A percentile compares a stretch with the other conserved stretches of the same genome.
phyloP scores from a whole-genome alignment of 192 early-diverging fungal genomes.

The Linnemannia hyalina region DNA sequence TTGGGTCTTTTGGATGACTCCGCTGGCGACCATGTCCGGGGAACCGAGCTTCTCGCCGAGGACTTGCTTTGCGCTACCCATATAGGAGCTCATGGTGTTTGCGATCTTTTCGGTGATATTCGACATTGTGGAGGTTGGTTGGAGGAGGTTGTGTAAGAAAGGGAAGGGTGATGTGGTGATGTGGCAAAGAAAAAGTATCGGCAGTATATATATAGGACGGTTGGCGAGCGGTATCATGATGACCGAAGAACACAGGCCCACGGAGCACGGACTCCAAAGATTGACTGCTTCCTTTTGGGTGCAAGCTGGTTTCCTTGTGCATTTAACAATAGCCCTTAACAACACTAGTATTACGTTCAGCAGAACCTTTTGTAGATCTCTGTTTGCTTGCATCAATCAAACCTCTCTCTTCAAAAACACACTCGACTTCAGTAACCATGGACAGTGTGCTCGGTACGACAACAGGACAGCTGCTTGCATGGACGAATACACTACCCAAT shows the following conservation, averaged over 20 bases:
- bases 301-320: too few relatives aligned
- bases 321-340: neutral
- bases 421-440: slow-evolving; percentile 13
- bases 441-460: slow-evolving; percentile 44
- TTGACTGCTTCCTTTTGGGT: too few relatives aligned
- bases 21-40: slow-evolving; percentile 7
- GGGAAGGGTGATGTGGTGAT: neutral
- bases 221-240: neutral
- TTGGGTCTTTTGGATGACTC: slow-evolving; percentile 14
- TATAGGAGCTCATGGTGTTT: slow-evolving; percentile 16
- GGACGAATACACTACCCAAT: neutral
- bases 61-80: slow-evolving; percentile 14
- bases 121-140: neutral
- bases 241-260: neutral
- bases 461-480: neutral
- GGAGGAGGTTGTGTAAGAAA: neutral
- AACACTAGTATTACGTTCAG: neutral
- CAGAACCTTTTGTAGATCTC: neutral
- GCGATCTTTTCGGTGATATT: slow-evolving; percentile 5
- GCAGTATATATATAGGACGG: neutral
- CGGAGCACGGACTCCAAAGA: too few relatives aligned
- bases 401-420: neutral
- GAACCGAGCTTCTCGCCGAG: slow-evolving; percentile 3
- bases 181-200: neutral
- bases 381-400: neutral